A percentile compares a stretch with the other conserved stretches of the same genome.
These are phyloP conservation scores for Aspergillus nomiae DNA, from an alignment of 2,329 filamentous ascomycete species.

Conservation along the genomic window DNA sequence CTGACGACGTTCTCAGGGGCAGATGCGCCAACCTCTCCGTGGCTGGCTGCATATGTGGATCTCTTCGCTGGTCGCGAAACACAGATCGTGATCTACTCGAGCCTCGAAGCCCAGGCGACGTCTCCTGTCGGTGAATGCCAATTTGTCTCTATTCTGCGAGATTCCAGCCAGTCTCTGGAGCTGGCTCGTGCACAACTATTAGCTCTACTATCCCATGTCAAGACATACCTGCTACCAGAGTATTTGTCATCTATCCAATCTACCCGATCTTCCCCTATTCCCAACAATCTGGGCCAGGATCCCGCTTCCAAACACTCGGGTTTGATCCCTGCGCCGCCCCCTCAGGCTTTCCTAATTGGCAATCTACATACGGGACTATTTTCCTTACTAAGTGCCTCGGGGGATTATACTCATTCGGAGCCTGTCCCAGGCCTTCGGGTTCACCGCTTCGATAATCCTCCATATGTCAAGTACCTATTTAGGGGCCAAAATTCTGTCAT, in stretches of 20 bases:
- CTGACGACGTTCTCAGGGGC: slow-evolving; percentile 34
- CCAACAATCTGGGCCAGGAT: background rate
- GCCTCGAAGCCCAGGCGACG: slow-evolving; percentile 32
- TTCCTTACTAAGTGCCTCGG: slow-evolving; percentile 26
- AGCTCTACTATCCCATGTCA: slow-evolving; percentile 29
- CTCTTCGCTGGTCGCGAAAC: slow-evolving; percentile 41
- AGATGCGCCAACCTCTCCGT: slow-evolving; percentile 26
- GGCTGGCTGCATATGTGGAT: slow-evolving; percentile 46
- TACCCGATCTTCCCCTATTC: background rate
- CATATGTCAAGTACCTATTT: slow-evolving; percentile 44
- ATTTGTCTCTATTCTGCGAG: slow-evolving; percentile 18
- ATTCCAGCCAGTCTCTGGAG: slow-evolving; percentile 12
- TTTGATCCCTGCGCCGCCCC: slow-evolving; percentile 29
- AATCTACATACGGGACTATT: slow-evolving; percentile 38
- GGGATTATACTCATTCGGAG: slow-evolving; percentile 14
- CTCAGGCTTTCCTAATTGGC: slow-evolving; percentile 39
- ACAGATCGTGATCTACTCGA: slow-evolving; percentile 46
- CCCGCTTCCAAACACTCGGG: slow-evolving; percentile 9
- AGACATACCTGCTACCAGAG: slow-evolving; percentile 21
- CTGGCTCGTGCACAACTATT: slow-evolving; percentile 30
- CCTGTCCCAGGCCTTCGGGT: slow-evolving; percentile 26
- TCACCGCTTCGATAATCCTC: slow-evolving; percentile 31
- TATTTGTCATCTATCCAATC: slow-evolving; percentile 3
- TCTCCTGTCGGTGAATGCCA: background rate
- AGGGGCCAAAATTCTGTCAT: slow-evolving; percentile 3